Evolutionary conservation across 148 eudicot species (phyloP).

Genomic region (Silene uniflora): DNA sequence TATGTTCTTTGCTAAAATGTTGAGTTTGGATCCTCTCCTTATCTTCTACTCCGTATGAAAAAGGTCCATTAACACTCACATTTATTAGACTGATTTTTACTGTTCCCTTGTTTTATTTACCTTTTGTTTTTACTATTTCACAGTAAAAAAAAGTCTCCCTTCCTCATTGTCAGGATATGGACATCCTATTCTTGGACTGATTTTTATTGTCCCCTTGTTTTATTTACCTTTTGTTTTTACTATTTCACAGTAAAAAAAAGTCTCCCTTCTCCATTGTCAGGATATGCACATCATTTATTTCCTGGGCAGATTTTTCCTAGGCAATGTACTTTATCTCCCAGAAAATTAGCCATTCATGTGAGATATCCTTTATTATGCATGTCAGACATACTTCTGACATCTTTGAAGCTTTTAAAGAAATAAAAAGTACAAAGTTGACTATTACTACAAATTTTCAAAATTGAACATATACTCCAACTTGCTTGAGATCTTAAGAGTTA

Average conservation of each 20-base stretch:
- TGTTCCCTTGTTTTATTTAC: not conserved
- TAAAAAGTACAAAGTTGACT: not conserved
- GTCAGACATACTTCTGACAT: constrained; percentile 19
- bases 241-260: too few species aligned
- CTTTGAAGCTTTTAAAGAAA: constrained; percentile 3
- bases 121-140: not conserved
- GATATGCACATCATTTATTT: constrained; percentile 2
- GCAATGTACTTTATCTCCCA: not conserved
- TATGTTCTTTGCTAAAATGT: not conserved
- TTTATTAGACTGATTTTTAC: not conserved
- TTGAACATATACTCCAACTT: not conserved
- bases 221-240: not conserved
- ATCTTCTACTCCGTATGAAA: not conserved
- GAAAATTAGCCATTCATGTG: not conserved
- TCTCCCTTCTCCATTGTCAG: not conserved
- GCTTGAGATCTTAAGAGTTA: not conserved
- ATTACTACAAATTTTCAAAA: constrained; percentile 7
- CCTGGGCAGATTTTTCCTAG: constrained; percentile 2
- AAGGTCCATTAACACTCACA: too few species aligned
- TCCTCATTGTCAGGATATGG: not conserved
- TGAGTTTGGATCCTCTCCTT: not conserved
- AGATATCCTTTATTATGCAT: not conserved
- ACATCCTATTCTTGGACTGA: too few species aligned
- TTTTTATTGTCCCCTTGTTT: not conserved
- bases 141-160: not conserved